Percentiles rank a stretch among this genome's conserved stretches.
phyloP scores from a whole-genome alignment of 148 eudicot genomes.

The Cornus kousa region DNA sequence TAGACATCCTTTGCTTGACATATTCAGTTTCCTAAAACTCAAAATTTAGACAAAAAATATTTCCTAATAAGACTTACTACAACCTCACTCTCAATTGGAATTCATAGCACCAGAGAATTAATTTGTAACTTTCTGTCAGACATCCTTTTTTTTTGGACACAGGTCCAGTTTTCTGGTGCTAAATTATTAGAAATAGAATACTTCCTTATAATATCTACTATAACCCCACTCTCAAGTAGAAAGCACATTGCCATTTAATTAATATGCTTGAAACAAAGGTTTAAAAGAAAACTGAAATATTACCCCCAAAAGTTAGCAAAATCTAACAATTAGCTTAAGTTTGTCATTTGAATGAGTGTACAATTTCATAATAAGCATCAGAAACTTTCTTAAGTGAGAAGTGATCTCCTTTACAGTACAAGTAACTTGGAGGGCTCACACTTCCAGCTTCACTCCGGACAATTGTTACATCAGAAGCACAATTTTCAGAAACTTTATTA shows the following conservation, averaged over 20 bases:
- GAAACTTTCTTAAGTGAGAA: not conserved
- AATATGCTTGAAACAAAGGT: not conserved
- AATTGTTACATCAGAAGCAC: not conserved
- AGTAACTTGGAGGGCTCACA: not conserved
- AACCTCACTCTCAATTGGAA: not conserved
- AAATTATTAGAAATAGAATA: too few species aligned
- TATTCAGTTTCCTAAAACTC: not conserved
- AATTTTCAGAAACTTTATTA: not conserved
- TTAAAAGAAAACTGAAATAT: not conserved
- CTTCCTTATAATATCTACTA: too few species aligned
- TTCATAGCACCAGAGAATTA: not conserved
- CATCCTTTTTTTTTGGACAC: too few species aligned
- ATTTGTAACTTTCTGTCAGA: too few species aligned
- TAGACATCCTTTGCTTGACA: too few species aligned
- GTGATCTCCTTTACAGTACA: not conserved
- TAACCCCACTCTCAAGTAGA: too few species aligned
- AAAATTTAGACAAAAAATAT: not conserved
- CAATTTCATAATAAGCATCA: not conserved
- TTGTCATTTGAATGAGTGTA: not conserved
- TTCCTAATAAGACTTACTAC: not conserved
- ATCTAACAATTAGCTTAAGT: not conserved
- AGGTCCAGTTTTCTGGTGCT: too few species aligned
- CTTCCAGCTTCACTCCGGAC: not conserved
- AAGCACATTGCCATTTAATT: too few species aligned
- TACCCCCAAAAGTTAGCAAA: too few species aligned